These are phyloP conservation scores for Hyparrhenia diplandra DNA, from an alignment of 176 grass and related monocot genomes.

Conservation along the genomic window DNA sequence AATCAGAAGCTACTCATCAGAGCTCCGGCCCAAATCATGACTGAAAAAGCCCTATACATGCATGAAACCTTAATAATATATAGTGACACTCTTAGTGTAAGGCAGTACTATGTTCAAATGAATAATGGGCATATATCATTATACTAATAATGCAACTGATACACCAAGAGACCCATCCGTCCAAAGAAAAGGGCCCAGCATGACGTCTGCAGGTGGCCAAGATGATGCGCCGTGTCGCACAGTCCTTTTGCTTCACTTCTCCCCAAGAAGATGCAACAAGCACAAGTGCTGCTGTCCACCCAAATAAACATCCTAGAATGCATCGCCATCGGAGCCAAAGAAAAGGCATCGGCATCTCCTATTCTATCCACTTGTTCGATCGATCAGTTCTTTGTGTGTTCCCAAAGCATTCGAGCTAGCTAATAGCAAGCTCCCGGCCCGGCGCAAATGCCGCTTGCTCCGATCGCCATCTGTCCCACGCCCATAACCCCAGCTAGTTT, in stretches of 20 bases:
- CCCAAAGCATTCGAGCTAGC: slow-evolving; percentile 15
- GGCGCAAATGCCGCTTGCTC: slow-evolving; percentile 7
- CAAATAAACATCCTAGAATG: slow-evolving; percentile 45
- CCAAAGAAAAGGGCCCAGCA: neutral
- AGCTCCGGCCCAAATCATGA: neutral
- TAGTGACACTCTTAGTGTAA: no score
- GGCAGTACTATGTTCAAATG: no score
- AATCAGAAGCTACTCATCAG: neutral
- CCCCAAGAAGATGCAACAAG: slow-evolving; percentile 18
- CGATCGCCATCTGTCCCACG: slow-evolving; percentile 18
- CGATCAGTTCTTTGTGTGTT: slow-evolving; percentile 32
- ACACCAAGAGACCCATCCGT: no score
- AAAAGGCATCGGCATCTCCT: slow-evolving; percentile 39
- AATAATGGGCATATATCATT: no score
- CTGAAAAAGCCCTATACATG: neutral
- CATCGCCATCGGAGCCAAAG: slow-evolving; percentile 6
- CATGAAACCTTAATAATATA: neutral
- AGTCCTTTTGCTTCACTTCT: slow-evolving; percentile 56
- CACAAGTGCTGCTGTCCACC: slow-evolving; percentile 11
- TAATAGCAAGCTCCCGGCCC: slow-evolving; percentile 13
- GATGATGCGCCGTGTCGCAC: slow-evolving; percentile 33
- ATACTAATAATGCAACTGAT: no score
- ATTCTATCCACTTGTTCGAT: slow-evolving; percentile 39
- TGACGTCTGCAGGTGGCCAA: slow-evolving; percentile 22
- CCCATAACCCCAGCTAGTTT: neutral